Evolutionary conservation across 2,329 filamentous ascomycete genomes (phyloP).

Genomic region (Neurospora sp.): DNA sequence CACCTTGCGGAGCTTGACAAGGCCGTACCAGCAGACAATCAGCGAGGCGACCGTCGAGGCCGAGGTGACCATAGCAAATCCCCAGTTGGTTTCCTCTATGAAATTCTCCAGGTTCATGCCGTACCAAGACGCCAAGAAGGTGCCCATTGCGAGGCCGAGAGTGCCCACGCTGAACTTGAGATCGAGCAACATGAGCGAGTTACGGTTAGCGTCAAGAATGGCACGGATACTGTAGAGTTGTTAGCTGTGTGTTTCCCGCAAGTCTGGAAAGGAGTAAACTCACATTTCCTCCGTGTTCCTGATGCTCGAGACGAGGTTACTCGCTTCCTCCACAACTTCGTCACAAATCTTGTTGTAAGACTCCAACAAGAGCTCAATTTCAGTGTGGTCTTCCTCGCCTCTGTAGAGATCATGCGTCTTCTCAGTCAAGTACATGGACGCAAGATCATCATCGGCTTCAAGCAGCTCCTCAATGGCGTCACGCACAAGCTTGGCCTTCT

Average conservation of each 20-base stretch:
- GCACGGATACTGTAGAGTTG: slow-evolving; percentile 63
- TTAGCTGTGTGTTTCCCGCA: slow-evolving; percentile 12
- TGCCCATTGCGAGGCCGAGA: slow-evolving; percentile 86
- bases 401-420: slow-evolving; percentile 41
- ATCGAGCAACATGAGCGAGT: slow-evolving; percentile 93
- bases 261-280: slow-evolving; percentile 24
- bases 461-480: slow-evolving; percentile 92
- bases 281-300: slow-evolving; percentile 98
- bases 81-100: slow-evolving; percentile 85
- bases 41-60: slow-evolving; percentile 64
- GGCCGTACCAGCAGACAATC: slow-evolving; percentile 73
- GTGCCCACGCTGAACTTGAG: slow-evolving; percentile 95
- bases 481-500: slow-evolving; percentile 86
- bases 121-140: slow-evolving; percentile 96
- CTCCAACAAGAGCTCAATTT: slow-evolving; percentile 93
- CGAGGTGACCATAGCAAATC: slow-evolving; percentile 67
- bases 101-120: slow-evolving; percentile 99
- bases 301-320: slow-evolving; percentile 88
- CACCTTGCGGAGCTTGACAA: slow-evolving; percentile 73
- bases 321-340: slow-evolving; percentile 92
- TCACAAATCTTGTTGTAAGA: slow-evolving; percentile 97
- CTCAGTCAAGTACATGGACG: slow-evolving; percentile 91
- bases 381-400: slow-evolving; percentile 36
- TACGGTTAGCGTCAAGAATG: slow-evolving; percentile 95
- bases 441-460: slow-evolving; percentile 90